Evolutionary conservation across 345 rosid species (phyloP), one percentile per base, ranked within the genome.

Genomic region (Eutrema heterophyllum): DNA sequence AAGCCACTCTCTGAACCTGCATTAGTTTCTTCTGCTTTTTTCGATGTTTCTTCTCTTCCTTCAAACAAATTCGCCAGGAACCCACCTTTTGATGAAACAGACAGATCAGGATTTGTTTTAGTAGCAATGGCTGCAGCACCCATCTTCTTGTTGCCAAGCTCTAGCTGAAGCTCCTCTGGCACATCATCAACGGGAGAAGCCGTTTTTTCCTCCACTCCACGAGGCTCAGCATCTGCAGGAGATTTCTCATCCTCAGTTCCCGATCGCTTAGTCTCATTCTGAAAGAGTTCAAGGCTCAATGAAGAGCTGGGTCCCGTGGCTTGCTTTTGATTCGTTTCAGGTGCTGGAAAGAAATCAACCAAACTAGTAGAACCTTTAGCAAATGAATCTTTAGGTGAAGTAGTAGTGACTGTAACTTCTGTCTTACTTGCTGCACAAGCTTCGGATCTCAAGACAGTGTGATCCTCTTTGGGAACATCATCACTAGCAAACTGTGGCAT

Each of bases 121-220:
- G 54, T 24, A 30, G 60, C 71, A 39, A 21, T 56, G 32, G 32
- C 29, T n/a, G 55, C 63, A 45, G 71, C 81, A 27, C 32, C 49
- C 72, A 64, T 24, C 11, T 32, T 73, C 76, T 76, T 80, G 76
- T 64, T 64, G 36, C 72, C 71, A 74, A 74, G 79, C 78, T 76
- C 82, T 60, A 67, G 58, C 64, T 63, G 79, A 21, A 82, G 70
- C 73, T 80, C 85, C 50, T 81, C 80, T 15, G 58, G 72, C 40
- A 56, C 71, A 68, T 79, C 81, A 71, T 73, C 78, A 26, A 62
- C 18, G 5, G 74, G 75, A 44, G 77, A 76, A 50, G 41, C 78
- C 26, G 48, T 6, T 0, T 71, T 76, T 76, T 46, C 50, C 67
- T 21, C 24, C 24, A 21, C 39, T 59, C 79, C 33, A 78, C 12